Conservation (phyloP, 768 basidiomycete genomes). For the Trametes coccinea region DNA sequence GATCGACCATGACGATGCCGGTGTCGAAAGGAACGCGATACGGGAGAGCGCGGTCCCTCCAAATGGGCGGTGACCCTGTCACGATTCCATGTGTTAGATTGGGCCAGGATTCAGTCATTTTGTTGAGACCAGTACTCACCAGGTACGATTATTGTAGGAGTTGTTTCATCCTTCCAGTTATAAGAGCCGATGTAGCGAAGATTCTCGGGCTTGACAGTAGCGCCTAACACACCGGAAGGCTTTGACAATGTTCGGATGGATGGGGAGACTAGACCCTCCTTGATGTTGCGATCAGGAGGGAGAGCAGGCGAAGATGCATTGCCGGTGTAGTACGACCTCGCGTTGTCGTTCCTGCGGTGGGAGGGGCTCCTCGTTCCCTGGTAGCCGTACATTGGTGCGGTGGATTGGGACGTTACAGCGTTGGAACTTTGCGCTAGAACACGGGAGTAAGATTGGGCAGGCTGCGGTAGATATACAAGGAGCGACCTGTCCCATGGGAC, state of each 20-base stretch:
- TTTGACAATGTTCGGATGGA: constrained; percentile 8
- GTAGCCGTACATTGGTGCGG: background rate
- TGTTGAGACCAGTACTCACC: constrained; percentile 33
- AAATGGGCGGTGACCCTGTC: constrained; percentile 59
- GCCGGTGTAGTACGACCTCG: too few relatives aligned
- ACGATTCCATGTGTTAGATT: too few relatives aligned
- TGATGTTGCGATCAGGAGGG: constrained; percentile 14
- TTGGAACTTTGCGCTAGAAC: too few relatives aligned
- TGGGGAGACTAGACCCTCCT: constrained; percentile 3
- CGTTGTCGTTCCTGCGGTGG: too few relatives aligned
- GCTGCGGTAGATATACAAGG: too few relatives aligned
- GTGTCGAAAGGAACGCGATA: constrained; percentile 55
- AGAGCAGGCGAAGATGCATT: background rate
- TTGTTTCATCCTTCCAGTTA: constrained; percentile 46
- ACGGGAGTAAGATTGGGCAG: too few relatives aligned
- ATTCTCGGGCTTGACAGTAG: constrained; percentile 28
- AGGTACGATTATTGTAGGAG: constrained; percentile 54
- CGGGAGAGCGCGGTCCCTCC: constrained; percentile 51
- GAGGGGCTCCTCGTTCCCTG: background rate
- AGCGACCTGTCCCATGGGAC: too few relatives aligned
- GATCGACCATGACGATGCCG: constrained; percentile 53
- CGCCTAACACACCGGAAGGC: background rate
- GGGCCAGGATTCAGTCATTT: background rate
- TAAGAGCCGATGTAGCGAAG: constrained; percentile 51
- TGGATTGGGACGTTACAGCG: too few relatives aligned